Evolutionary conservation across 163 green algal species (phyloP).

Genomic region (Dunaliella salina): DNA sequence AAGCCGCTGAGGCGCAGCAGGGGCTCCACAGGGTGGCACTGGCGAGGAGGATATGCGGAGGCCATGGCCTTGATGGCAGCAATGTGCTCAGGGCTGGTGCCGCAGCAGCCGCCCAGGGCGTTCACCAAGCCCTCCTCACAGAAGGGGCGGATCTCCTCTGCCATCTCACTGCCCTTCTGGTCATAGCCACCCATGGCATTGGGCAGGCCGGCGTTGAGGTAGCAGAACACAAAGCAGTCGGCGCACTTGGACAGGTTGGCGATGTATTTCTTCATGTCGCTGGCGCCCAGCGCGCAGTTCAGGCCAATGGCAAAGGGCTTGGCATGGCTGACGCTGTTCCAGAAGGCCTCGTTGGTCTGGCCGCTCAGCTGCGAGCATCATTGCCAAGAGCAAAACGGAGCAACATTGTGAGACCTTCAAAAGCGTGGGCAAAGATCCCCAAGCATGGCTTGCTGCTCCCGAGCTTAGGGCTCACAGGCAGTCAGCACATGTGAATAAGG

Average conservation of each 20-base stretch:
- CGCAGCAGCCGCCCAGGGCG: conserved; percentile 93
- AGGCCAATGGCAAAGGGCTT: conserved; percentile 90
- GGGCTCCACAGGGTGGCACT: conserved; percentile 50
- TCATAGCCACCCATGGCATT: conserved; percentile 98
- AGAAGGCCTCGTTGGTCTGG: conserved; percentile 99
- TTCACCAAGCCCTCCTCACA: conserved; percentile 85
- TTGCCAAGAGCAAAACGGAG: too few relatives aligned
- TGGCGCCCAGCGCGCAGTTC: conserved; percentile 94
- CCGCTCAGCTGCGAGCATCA: conserved; percentile 80
- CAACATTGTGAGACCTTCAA: too few relatives aligned
- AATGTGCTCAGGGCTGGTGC: conserved; percentile 88
- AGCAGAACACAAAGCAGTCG: conserved; percentile 95
- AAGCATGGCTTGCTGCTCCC: too few relatives aligned
- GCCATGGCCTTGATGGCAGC: conserved; percentile 61
- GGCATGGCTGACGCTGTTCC: conserved; percentile 87
- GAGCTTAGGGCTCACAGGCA: too few relatives aligned
- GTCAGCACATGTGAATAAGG: too few relatives aligned
- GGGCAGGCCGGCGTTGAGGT: conserved; percentile 94
- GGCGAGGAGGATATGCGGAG: conserved; percentile 56
- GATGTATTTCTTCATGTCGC: conserved; percentile 92
- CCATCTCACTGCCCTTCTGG: conserved; percentile 88
- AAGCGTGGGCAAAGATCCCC: too few relatives aligned
- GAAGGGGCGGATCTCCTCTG: conserved; percentile 86
- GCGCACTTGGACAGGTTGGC: conserved; percentile 82
- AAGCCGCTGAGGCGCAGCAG: conserved; percentile 87